A percentile compares a stretch with the other conserved stretches of the same genome.
Evolutionary conservation across 371 early-diverging fungal genomes (phyloP).

Genomic region (Mortierella polycephala): DNA sequence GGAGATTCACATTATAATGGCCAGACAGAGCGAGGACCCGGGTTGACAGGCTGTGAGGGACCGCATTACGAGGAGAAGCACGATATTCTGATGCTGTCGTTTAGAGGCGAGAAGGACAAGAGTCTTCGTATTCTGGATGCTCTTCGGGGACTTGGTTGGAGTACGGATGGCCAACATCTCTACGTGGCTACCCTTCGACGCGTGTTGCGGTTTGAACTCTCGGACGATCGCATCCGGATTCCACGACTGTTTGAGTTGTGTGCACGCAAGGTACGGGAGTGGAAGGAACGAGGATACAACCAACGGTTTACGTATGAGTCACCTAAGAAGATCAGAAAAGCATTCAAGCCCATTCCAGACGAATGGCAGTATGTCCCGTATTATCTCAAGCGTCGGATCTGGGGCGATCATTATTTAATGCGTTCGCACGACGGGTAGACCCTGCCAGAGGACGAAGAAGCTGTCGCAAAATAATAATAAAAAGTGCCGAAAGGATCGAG

Average conservation of each 20-base stretch:
- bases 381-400: conserved; percentile 32
- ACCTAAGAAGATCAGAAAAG: not conserved
- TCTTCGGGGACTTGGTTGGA: conserved; percentile 70
- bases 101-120: conserved; percentile 63
- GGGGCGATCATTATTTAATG: conserved; percentile 29
- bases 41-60: conserved; percentile 19
- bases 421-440: conserved; percentile 24
- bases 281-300: conserved; percentile 35
- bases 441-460: not conserved
- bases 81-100: conserved; percentile 69
- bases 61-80: conserved; percentile 58
- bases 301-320: conserved; percentile 10
- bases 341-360: conserved; percentile 14
- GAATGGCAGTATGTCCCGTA: conserved; percentile 42
- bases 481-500: not conserved
- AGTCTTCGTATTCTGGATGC: conserved; percentile 65
- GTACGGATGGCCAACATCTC: conserved; percentile 61
- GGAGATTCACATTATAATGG: conserved; percentile 11
- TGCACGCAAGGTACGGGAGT: conserved; percentile 35
- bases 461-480: not conserved
- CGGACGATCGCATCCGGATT: conserved; percentile 18
- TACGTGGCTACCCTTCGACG: conserved; percentile 68
- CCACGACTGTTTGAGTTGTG: conserved; percentile 45
- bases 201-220: conserved; percentile 63
- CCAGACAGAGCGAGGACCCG: conserved; percentile 1